Evolutionary conservation across 2,329 filamentous ascomycete genomes (phyloP).

Genomic region (Colletotrichum filicis): DNA sequence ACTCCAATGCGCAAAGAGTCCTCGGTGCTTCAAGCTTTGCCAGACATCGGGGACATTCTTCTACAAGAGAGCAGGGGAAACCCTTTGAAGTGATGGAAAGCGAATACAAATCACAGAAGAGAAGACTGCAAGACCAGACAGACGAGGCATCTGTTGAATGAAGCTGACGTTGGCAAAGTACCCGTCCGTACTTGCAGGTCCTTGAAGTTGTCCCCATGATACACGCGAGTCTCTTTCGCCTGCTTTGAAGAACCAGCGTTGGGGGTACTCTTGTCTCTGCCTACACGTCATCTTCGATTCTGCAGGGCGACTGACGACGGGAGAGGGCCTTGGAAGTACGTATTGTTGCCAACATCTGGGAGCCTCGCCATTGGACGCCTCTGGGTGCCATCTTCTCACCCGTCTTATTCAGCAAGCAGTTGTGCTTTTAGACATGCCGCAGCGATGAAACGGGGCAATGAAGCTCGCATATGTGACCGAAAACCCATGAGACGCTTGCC

Average conservation of each 20-base stretch:
- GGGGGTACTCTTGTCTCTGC: too few relatives aligned
- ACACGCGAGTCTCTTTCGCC: neutral
- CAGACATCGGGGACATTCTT: too few relatives aligned
- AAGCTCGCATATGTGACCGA: neutral
- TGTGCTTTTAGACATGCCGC: neutral
- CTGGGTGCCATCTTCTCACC: neutral
- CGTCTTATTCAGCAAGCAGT: neutral
- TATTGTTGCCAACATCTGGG: neutral
- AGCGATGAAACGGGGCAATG: neutral
- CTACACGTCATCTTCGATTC: neutral
- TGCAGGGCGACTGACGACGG: neutral
- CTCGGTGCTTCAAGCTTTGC: too few relatives aligned
- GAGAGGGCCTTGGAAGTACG: neutral
- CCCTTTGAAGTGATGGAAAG: neutral
- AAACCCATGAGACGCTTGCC: neutral
- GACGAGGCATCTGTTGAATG: neutral
- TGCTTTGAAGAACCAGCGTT: neutral
- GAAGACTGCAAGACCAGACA: constrained; percentile 1
- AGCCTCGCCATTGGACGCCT: neutral
- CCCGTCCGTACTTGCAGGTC: too few relatives aligned
- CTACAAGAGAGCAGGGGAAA: neutral
- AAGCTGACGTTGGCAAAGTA: neutral
- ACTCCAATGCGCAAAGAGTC: too few relatives aligned
- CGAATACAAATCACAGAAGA: neutral
- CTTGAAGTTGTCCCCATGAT: too few relatives aligned